Evolutionary conservation across 495 filamentous ascomycete genomes (phyloP).

Genomic region (Penicillium steckii): DNA sequence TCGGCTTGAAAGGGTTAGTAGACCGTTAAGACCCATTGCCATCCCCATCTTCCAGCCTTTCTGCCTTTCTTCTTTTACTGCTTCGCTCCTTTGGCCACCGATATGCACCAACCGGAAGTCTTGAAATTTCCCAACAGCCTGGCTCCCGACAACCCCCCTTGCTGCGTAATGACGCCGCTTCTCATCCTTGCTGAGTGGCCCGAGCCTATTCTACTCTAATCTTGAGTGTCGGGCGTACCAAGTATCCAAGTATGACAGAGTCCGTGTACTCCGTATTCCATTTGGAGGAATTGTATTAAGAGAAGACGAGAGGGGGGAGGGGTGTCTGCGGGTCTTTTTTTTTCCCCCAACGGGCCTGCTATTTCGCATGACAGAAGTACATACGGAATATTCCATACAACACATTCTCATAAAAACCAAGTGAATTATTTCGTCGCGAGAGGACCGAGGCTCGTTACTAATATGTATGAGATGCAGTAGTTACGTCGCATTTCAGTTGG

Average conservation of each 20-base stretch:
- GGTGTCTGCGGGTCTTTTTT: too few species aligned
- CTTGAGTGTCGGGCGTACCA: not conserved
- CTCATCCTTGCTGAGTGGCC: slow-evolving; percentile 4
- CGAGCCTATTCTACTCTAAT: slow-evolving; percentile 6
- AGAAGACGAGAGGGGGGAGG: too few species aligned
- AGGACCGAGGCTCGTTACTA: too few species aligned
- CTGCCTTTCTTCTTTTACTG: not conserved
- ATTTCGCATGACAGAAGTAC: not conserved
- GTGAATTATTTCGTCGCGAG: not conserved
- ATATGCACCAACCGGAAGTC: slow-evolving; percentile 9
- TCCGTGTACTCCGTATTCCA: too few species aligned
- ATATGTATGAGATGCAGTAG: slow-evolving; percentile 7
- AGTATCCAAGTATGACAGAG: too few species aligned
- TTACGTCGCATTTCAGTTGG: not conserved
- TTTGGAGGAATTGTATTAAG: too few species aligned
- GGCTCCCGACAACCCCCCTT: slow-evolving; percentile 7
- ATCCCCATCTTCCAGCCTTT: not conserved
- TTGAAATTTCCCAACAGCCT: slow-evolving; percentile 4
- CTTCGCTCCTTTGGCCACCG: not conserved
- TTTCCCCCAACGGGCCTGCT: too few species aligned
- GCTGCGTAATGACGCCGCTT: not conserved
- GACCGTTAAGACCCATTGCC: slow-evolving; percentile 21
- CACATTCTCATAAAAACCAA: too few species aligned
- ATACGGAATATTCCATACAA: too few species aligned
- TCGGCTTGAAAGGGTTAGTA: not conserved